Evolutionary conservation across 164 flowering plant species (phyloP), one percentile per base, ranked within the genome.

Genomic region (Pachysandra terminalis): DNA sequence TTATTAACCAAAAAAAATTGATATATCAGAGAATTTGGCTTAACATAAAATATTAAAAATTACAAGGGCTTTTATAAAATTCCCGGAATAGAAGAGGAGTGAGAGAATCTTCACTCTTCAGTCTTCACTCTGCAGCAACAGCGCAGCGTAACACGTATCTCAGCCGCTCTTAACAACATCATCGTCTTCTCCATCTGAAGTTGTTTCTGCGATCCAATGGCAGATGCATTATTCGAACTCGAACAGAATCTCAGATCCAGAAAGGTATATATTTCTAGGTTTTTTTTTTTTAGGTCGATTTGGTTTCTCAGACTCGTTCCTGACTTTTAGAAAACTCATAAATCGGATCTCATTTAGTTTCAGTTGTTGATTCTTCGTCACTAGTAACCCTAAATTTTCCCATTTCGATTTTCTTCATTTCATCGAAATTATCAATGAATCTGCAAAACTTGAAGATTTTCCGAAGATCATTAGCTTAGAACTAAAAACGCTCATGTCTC

Each of bases 191-290:
- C 37, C 3, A 32, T 45, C 51, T 45, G 51, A 45, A 45, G 17
- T 15, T 10, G 51, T 45, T 5, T 45, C 6, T 45, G 51, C 51
- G 17, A 45, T 17, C 41, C 56, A 72, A 83, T 85, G 89, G 83
- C 76, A 37, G 80, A 71, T 25, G 74, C 71, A 53, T 59, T 85
- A 24, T 25, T 69, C 25, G 83, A 83, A 9, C 85, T 83, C 2
- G 84, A 77, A 35, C 65, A 71, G 32, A 0, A 27, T 67, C 81
- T 85, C 62, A 57, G 68, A 59, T 68, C 84, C 56, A 75, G 68
- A 61, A 41, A 83, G 82, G 86, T 83, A 37, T 32, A 3, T 32
- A 7, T 1, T 19, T 57, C 37, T 17, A 45, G 51, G 51, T 5
- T 45, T 45, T 45, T 45, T 13, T 45, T 15, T 10, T 12, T 45